Percentiles rank a stretch among this genome's conserved stretches.
Conservation (phyloP, 306 rosid species). For the Vigna nakashimae region DNA sequence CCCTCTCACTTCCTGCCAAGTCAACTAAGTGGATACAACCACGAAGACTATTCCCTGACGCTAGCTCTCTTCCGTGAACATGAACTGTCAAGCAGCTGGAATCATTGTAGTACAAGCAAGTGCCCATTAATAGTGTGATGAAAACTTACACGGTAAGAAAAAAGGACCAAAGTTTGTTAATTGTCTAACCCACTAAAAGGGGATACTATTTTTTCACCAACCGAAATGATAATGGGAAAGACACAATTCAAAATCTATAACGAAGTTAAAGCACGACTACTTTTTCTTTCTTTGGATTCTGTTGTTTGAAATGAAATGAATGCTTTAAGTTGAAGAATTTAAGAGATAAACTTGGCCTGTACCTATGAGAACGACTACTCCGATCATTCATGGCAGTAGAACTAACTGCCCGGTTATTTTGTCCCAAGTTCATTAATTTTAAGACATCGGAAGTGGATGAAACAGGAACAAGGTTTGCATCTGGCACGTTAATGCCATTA, state of each 20-base stretch:
- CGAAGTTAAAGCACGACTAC: not conserved
- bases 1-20: constrained; percentile 98
- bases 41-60: constrained; percentile 68
- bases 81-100: constrained; percentile 96
- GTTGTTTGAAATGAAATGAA: not conserved
- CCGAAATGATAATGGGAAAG: constrained; percentile 1
- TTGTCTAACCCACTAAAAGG: not conserved
- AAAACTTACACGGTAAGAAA: not conserved
- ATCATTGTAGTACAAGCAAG: constrained; percentile 44
- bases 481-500: constrained; percentile 91
- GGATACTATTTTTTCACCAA: constrained; percentile 4
- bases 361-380: constrained; percentile 97
- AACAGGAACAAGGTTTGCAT: constrained; percentile 82
- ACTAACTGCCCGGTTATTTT: constrained; percentile 81
- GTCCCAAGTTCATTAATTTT: constrained; percentile 83
- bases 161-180: not conserved
- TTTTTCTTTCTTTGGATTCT: not conserved
- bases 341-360: constrained; percentile 15
- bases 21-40: constrained; percentile 96
- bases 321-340: constrained; percentile 7
- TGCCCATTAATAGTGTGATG: constrained; percentile 27
- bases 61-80: constrained; percentile 83
- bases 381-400: constrained; percentile 92
- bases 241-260: not conserved
- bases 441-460: constrained; percentile 80